Evolutionary conservation across 23 red algal genomes (phyloP).

Genomic region (Gracilaria gracilis): DNA sequence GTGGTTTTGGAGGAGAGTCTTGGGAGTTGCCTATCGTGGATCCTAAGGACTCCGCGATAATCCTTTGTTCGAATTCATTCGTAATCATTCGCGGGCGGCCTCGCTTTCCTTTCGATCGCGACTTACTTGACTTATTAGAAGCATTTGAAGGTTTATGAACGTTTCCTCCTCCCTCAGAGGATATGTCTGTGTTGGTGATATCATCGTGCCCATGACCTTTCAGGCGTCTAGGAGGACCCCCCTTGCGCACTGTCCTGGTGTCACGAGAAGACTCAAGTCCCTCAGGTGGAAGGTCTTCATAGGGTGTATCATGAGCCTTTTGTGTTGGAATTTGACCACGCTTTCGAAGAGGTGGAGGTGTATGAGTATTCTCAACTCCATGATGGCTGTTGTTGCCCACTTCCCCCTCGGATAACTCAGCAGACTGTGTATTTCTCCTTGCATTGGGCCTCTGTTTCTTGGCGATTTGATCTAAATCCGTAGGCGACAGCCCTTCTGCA

Average conservation of each 20-base stretch:
- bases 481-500: neutral
- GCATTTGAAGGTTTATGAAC: neutral
- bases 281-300: neutral
- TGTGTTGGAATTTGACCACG: neutral
- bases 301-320: neutral
- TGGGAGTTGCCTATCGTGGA: neutral
- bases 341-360: neutral
- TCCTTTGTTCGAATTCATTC: neutral
- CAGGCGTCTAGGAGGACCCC: neutral
- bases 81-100: slow-evolving; percentile 4
- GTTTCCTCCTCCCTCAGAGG: neutral
- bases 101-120: neutral
- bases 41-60: neutral
- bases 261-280: neutral
- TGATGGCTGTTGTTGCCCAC: neutral
- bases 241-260: neutral
- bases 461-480: neutral
- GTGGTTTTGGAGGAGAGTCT: neutral
- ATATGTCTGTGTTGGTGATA: neutral
- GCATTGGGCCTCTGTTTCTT: neutral
- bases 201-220: neutral
- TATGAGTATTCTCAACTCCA: neutral
- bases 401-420: neutral
- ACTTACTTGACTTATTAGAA: neutral
- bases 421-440: neutral